Percentiles rank a stretch among this genome's conserved stretches.
Evolutionary conservation across 371 early-diverging fungal genomes (phyloP).

Genomic region (Rhizopus sp.): DNA sequence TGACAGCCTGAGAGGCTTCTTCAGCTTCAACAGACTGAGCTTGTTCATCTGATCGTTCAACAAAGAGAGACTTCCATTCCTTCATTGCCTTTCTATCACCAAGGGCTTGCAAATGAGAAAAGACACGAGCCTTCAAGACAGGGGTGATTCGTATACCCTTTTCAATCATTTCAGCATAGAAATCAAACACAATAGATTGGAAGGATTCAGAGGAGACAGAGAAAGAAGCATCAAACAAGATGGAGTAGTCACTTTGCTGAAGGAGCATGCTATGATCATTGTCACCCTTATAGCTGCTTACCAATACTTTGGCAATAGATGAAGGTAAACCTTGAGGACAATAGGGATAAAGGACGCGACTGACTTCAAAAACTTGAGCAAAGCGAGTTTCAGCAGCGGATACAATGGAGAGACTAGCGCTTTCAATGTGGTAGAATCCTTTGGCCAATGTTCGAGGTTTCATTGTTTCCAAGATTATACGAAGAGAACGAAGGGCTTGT

Average conservation of each 20-base stretch:
- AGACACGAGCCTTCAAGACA: constrained; percentile 14
- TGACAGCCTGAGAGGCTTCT: constrained; percentile 19
- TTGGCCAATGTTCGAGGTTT: constrained; percentile 27
- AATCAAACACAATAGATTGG: constrained; percentile 14
- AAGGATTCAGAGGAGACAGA: constrained; percentile 13
- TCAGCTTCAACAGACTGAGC: constrained; percentile 13
- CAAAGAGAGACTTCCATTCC: constrained; percentile 30
- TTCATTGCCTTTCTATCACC: constrained; percentile 17
- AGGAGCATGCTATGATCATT: constrained; percentile 18
- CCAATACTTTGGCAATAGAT: constrained; percentile 16
- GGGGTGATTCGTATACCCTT: constrained; percentile 6
- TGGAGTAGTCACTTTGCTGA: constrained; percentile 15
- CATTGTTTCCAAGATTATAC: constrained; percentile 27
- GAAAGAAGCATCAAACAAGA: constrained; percentile 26
- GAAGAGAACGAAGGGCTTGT: constrained; percentile 32
- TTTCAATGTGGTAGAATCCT: constrained; percentile 22
- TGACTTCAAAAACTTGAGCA: constrained; percentile 16
- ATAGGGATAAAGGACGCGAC: constrained; percentile 19
- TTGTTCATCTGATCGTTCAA: constrained; percentile 6
- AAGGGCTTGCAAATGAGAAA: constrained; percentile 12
- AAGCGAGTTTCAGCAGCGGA: constrained; percentile 13
- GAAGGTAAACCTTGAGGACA: constrained; percentile 21
- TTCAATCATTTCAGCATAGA: constrained; percentile 18
- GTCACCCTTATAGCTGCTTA: constrained; percentile 27
- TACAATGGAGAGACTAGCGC: constrained; percentile 15